Base-by-base conservation (phyloP, 371 early-diverging fungal genomes). In the Syncephalastrum monosporum region DNA sequence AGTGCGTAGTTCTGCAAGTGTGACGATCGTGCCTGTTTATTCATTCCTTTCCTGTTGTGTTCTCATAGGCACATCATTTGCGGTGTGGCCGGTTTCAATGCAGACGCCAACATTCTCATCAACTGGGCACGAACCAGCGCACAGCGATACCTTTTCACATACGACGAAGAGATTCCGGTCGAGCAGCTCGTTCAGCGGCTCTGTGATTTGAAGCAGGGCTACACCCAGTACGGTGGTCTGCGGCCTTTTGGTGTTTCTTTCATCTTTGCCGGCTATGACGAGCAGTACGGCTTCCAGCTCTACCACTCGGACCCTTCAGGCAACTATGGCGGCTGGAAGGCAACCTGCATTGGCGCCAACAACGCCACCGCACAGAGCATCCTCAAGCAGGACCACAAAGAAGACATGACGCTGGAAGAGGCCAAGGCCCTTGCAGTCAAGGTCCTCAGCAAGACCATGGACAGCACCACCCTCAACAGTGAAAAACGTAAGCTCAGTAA, bases 191-290 rank as follows among this genome's bases (percentile, higher is more conserved):
- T 96, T 23, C 92, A 96, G 71, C 79, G 82, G 53, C 79, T 99
- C 56, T 95, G 97, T 68, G 93, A 97, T 75, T 74, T 96, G 69
- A 99, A 99, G 85, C 99, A 99, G 71, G 91, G 94, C 33, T 99
- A 98, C 79, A 99, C 99, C 21, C 99, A 99, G 73, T 92, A 92
- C 64, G 99, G 97, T 81, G 98, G 95, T 75, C 81, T 98, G 56
- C 93, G 99, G 73, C 99, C 99, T 7, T 99, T 96, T 79, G 99
- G 99, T 55, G 98, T 98, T 6, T 96, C 97, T 16, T 95, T 99
- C 72, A 82, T 99, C 56, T 96, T 95, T 72, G 98, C 95, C 27
- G 99, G 99, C 21, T 93, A 89, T 71, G 96, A 97, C 68, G 81
- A 87, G 41, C 86, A 90, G 42, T 74, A 82, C 57, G 96, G 98